Percentiles rank a stretch among this genome's conserved stretches.
These are phyloP conservation scores for Primulina huaijiensis DNA, from an alignment of 257 asterid genomes.

Conservation along the genomic window DNA sequence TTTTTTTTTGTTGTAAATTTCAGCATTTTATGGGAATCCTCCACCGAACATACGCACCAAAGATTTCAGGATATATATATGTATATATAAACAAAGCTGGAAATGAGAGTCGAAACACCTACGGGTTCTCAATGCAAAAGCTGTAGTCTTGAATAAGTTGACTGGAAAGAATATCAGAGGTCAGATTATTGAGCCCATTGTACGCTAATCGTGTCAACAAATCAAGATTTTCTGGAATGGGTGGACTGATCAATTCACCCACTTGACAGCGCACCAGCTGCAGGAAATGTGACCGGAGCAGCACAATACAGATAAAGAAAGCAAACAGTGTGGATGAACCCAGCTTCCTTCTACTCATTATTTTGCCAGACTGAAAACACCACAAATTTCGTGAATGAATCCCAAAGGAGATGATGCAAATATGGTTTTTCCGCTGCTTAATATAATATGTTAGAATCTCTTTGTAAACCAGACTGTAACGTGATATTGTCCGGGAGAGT, in stretches of 20 bases:
- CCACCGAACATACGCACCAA: neutral
- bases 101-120: neutral
- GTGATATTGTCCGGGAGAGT: neutral
- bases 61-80: too few relatives aligned
- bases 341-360: slow-evolving; percentile 39
- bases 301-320: slow-evolving; percentile 8
- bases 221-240: slow-evolving; percentile 29
- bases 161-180: slow-evolving; percentile 42
- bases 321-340: slow-evolving; percentile 24
- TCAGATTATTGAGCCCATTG: slow-evolving; percentile 46
- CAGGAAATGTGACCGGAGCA: slow-evolving; percentile 28
- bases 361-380: neutral
- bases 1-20: too few relatives aligned
- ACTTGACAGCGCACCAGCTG: slow-evolving; percentile 50
- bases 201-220: slow-evolving; percentile 40
- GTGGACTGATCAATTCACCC: slow-evolving; percentile 23
- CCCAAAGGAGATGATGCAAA: neutral
- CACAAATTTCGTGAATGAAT: neutral
- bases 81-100: neutral
- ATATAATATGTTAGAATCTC: neutral
- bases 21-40: neutral
- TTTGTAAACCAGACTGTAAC: neutral
- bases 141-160: slow-evolving; percentile 46
- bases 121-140: slow-evolving; percentile 68
- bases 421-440: too few relatives aligned